Percentiles rank a stretch among this genome's conserved stretches.
These are phyloP conservation scores for Hygrocybe coccinea DNA, from an alignment of 768 basidiomycete genomes.

Conservation along the genomic window DNA sequence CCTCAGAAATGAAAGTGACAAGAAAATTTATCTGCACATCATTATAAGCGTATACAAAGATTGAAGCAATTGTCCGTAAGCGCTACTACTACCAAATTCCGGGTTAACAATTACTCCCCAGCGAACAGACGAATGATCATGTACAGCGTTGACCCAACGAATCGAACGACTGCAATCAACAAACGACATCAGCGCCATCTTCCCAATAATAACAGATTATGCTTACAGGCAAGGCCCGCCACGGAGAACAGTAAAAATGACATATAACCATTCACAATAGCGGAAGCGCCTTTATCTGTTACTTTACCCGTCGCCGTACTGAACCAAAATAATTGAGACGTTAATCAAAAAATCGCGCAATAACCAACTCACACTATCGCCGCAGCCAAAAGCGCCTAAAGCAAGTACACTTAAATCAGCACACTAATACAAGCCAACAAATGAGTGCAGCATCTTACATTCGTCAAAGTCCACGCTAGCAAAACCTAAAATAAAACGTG, in stretches of 20 bases:
- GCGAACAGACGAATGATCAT: conserved; percentile 84
- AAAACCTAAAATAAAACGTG: conserved; percentile 50
- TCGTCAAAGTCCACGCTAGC: conserved; percentile 84
- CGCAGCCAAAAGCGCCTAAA: conserved; percentile 65
- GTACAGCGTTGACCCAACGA: conserved; percentile 76
- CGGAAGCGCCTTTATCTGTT: conserved; percentile 40
- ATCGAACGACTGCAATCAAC: conserved; percentile 64
- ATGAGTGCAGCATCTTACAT: conserved; percentile 43
- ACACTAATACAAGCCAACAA: conserved; percentile 2
- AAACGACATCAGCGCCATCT: background rate
- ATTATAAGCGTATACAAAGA: background rate
- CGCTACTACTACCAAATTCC: background rate
- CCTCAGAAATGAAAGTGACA: background rate
- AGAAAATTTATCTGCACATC: background rate
- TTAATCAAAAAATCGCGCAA: background rate
- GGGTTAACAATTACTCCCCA: conserved; percentile 55
- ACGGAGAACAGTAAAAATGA: conserved; percentile 85
- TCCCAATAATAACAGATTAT: conserved; percentile 1
- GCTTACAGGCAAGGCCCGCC: conserved; percentile 80
- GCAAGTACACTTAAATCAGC: conserved; percentile 8
- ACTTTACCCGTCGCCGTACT: conserved; percentile 50
- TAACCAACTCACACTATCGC: conserved; percentile 56
- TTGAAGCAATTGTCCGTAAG: background rate
- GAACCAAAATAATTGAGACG: conserved; percentile 3
- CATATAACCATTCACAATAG: conserved; percentile 80